These are phyloP conservation scores for Starmerella sp. DNA, from an alignment of 805 yeast genomes.

Conservation along the genomic window DNA sequence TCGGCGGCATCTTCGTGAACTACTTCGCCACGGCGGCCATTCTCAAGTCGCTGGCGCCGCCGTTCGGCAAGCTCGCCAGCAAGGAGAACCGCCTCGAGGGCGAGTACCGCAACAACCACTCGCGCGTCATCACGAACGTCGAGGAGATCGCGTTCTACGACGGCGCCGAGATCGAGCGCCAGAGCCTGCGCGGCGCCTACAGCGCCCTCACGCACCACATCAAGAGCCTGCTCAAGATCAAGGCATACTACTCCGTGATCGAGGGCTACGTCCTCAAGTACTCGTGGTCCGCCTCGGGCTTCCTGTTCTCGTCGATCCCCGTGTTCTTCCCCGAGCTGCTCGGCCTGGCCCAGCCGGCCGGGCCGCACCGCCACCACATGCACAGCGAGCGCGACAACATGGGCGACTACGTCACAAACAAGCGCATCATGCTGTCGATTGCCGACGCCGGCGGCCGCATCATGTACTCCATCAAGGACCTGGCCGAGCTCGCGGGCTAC, in stretches of 20 bases:
- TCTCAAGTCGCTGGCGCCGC: slow-evolving; percentile 65
- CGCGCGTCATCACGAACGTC: slow-evolving; percentile 73
- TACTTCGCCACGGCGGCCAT: slow-evolving; percentile 70
- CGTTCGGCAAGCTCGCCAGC: slow-evolving; percentile 69
- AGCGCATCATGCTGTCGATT: slow-evolving; percentile 75
- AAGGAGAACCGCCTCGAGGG: slow-evolving; percentile 73
- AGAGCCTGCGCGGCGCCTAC: slow-evolving; percentile 51
- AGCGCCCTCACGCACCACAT: slow-evolving; percentile 45
- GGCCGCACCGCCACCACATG: slow-evolving; percentile 2
- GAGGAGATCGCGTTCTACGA: slow-evolving; percentile 93
- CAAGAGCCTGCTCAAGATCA: slow-evolving; percentile 42
- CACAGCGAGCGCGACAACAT: slow-evolving; percentile 37
- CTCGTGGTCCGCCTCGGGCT: slow-evolving; percentile 94
- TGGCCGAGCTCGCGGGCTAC: slow-evolving; percentile 82
- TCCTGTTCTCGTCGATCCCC: slow-evolving; percentile 79
- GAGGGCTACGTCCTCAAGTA: slow-evolving; percentile 84
- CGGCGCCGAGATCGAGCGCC: slow-evolving; percentile 70
- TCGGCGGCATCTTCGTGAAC: slow-evolving; percentile 67
- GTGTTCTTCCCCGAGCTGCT: slow-evolving; percentile 49
- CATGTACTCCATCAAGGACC: slow-evolving; percentile 88
- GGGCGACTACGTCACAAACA: slow-evolving; percentile 82
- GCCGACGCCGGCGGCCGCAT: slow-evolving; percentile 93
- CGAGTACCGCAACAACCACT: slow-evolving; percentile 73
- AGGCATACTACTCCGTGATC: slow-evolving; percentile 57
- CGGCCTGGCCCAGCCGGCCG: slow-evolving; percentile 9